Percentiles rank a stretch among this genome's conserved stretches.
phyloP scores from a whole-genome alignment of 2,329 filamentous ascomycete genomes.

The Byssothecium circinans region DNA sequence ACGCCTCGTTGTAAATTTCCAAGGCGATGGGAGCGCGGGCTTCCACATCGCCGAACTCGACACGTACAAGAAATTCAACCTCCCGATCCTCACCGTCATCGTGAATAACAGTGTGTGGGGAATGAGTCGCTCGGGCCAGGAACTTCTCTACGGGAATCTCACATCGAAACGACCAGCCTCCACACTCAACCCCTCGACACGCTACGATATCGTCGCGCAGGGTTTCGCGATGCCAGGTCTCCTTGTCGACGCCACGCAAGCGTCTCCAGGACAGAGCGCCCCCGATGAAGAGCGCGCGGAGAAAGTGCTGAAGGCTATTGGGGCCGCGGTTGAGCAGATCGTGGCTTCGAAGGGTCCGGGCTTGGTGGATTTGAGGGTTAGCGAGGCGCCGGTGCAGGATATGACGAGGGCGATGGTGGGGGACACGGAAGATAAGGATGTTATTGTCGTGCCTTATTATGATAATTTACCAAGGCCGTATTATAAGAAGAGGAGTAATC shows the following conservation, averaged over 20 bases:
- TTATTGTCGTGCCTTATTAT: slow-evolving; percentile 54
- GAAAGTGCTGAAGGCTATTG: slow-evolving; percentile 22
- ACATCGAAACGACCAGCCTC: slow-evolving; percentile 37
- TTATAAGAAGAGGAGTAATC: slow-evolving; percentile 17
- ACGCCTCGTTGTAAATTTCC: slow-evolving; percentile 47
- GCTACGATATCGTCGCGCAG: slow-evolving; percentile 47
- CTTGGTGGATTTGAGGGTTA: slow-evolving; percentile 48
- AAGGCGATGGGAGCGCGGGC: slow-evolving; percentile 51
- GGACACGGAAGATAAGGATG: slow-evolving; percentile 45
- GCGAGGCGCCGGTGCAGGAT: slow-evolving; percentile 28
- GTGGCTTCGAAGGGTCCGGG: slow-evolving; percentile 30
- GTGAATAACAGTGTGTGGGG: slow-evolving; percentile 52
- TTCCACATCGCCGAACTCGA: slow-evolving; percentile 53
- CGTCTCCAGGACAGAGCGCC: slow-evolving; percentile 11
- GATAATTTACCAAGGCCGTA: slow-evolving; percentile 49
- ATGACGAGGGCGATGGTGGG: slow-evolving; percentile 48
- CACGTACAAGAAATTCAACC: slow-evolving; percentile 46
- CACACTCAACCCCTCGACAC: slow-evolving; percentile 33
- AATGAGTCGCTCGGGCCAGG: slow-evolving; percentile 50
- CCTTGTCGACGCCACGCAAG: slow-evolving; percentile 19
- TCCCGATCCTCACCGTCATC: slow-evolving; percentile 48
- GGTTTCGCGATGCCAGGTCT: slow-evolving; percentile 40
- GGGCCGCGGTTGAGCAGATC: slow-evolving; percentile 36
- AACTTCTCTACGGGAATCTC: slow-evolving; percentile 45
- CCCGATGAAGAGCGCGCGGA: slow-evolving; percentile 19